Percentiles rank a stretch among this genome's conserved stretches.
phyloP scores from a whole-genome alignment of 192 early-diverging fungal genomes.

The Backusella luteola region DNA sequence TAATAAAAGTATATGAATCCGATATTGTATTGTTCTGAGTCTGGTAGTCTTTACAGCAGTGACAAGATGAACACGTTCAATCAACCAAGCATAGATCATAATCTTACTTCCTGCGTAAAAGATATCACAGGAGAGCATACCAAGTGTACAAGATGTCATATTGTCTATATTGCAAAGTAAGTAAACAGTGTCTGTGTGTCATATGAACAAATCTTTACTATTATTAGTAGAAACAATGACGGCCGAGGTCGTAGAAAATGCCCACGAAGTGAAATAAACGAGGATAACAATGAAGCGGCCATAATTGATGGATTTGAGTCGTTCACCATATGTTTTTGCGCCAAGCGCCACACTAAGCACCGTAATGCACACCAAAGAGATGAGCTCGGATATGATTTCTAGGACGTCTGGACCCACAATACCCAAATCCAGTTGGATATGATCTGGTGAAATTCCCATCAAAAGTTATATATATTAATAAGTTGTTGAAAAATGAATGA shows the following conservation, averaged over 20 bases:
- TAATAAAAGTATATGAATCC: slow-evolving; percentile 26
- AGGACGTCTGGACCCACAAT: slow-evolving; percentile 20
- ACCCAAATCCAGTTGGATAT: slow-evolving; percentile 9
- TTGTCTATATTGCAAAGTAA: slow-evolving; percentile 18
- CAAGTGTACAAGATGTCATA: slow-evolving; percentile 38
- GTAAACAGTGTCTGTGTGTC: not conserved
- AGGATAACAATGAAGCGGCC: slow-evolving; percentile 41
- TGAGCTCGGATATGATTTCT: slow-evolving; percentile 41
- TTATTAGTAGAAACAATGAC: slow-evolving; percentile 45
- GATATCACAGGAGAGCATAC: slow-evolving; percentile 38
- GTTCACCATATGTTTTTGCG: slow-evolving; percentile 39
- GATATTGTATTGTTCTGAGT: slow-evolving; percentile 24
- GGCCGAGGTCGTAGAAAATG: slow-evolving; percentile 37
- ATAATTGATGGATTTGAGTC: slow-evolving; percentile 39
- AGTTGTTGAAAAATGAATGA: not conserved
- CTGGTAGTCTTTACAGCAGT: slow-evolving; percentile 31
- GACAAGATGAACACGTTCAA: slow-evolving; percentile 37
- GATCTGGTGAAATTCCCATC: not conserved
- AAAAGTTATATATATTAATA: not conserved
- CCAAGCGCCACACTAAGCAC: slow-evolving; percentile 40
- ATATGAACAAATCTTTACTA: slow-evolving; percentile 17
- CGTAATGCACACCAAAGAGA: slow-evolving; percentile 40
- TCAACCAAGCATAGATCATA: slow-evolving; percentile 38
- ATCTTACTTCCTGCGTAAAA: slow-evolving; percentile 46
- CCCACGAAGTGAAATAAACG: slow-evolving; percentile 44